These are phyloP conservation scores for Barnettozyma sucrosica DNA, from an alignment of 805 yeast species.

Conservation along the genomic window DNA sequence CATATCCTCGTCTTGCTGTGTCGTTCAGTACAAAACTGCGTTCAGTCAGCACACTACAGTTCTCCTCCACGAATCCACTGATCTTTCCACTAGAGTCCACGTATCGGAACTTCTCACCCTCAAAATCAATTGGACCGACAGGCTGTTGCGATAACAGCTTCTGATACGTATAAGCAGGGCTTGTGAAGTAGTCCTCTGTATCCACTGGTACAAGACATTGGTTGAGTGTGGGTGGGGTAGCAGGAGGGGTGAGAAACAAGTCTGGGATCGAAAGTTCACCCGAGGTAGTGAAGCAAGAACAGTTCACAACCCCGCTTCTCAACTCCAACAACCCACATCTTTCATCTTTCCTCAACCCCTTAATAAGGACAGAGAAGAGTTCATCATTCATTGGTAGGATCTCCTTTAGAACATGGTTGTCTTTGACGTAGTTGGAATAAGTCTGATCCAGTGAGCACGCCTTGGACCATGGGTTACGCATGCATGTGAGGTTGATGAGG, in stretches of 20 bases:
- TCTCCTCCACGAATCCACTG: background rate
- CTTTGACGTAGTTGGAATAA: constrained; percentile 55
- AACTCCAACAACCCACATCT: constrained; percentile 26
- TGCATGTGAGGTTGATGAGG: constrained; percentile 71
- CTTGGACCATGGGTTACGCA: constrained; percentile 87
- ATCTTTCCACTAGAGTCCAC: background rate
- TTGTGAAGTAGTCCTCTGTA: background rate
- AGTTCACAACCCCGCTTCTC: constrained; percentile 14
- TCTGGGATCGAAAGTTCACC: constrained; percentile 20
- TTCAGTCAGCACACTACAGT: constrained; percentile 10
- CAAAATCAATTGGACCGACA: background rate
- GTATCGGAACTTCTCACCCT: background rate
- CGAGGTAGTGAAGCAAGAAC: constrained; percentile 17
- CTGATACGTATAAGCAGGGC: background rate
- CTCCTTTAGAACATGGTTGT: constrained; percentile 48
- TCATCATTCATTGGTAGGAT: constrained; percentile 71
- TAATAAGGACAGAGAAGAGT: constrained; percentile 44
- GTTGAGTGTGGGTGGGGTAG: background rate
- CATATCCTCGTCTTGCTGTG: background rate
- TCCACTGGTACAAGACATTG: background rate
- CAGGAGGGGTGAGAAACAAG: background rate
- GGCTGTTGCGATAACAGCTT: background rate
- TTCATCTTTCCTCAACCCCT: constrained; percentile 27
- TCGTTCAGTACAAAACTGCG: constrained; percentile 10
- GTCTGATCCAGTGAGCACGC: constrained; percentile 63